These are phyloP conservation scores for Castanea crenata DNA, from an alignment of 306 rosid genomes.

Conservation along the genomic window DNA sequence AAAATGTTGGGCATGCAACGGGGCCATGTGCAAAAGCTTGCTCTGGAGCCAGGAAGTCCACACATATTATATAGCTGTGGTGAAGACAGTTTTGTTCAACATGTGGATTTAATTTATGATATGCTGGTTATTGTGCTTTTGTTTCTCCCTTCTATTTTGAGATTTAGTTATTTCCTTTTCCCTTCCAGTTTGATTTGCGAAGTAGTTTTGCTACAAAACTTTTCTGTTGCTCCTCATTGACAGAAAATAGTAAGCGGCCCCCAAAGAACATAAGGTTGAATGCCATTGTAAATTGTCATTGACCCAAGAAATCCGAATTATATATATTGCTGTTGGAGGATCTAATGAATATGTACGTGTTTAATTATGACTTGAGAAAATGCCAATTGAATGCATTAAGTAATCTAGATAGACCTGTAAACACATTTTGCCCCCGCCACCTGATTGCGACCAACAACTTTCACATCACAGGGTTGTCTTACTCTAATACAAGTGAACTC, in stretches of 20 bases:
- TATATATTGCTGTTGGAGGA: conserved; percentile 49
- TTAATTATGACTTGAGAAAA: conserved; percentile 41
- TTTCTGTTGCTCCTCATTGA: conserved; percentile 5
- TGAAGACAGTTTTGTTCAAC: conserved; percentile 60
- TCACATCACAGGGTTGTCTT: conserved; percentile 53
- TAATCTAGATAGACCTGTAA: conserved; percentile 38
- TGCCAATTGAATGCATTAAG: conserved; percentile 27
- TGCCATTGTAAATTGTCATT: conserved; percentile 35
- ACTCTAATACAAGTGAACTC: conserved; percentile 46
- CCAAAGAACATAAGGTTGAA: conserved; percentile 36
- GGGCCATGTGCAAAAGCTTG: conserved; percentile 58
- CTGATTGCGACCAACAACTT: conserved; percentile 31
- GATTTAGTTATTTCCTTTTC: conserved; percentile 34
- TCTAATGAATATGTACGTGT: conserved; percentile 53
- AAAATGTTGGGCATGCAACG: conserved; percentile 46
- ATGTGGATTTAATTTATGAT: conserved; percentile 45
- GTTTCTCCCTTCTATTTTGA: conserved; percentile 27
- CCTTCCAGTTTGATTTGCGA: conserved; percentile 60
- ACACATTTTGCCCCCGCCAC: not conserved
- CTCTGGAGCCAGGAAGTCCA: conserved; percentile 66
- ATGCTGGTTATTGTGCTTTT: conserved; percentile 19
- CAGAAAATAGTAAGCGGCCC: conserved; percentile 31
- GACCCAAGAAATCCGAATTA: conserved; percentile 53
- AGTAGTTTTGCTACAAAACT: conserved; percentile 44
- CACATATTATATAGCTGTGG: conserved; percentile 57